phyloP scores from a whole-genome alignment of 1,284 basidiomycete species.

The Ustilago xerochloae region DNA sequence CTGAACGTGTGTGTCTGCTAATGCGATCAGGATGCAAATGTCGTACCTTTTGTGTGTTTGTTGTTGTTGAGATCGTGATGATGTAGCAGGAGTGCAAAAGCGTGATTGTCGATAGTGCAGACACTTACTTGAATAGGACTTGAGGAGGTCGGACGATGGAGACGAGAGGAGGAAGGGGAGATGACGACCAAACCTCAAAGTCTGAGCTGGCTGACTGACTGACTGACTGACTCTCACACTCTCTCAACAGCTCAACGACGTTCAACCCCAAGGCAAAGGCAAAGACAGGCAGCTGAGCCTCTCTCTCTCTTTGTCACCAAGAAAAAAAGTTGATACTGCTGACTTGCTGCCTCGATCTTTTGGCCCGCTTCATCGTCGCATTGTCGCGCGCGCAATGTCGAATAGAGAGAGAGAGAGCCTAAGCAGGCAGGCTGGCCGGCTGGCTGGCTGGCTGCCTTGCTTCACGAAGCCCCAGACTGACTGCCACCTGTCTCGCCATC shows the following conservation, averaged over 20 bases:
- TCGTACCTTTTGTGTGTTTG: conserved; percentile 8
- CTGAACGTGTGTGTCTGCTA: not conserved
- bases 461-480: not conserved
- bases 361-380: not conserved
- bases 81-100: conserved; percentile 24
- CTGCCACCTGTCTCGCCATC: conserved; percentile 1
- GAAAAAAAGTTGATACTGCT: not conserved
- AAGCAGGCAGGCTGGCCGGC: not conserved
- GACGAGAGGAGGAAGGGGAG: conserved; percentile 42
- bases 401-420: not conserved
- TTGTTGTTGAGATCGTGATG: not conserved
- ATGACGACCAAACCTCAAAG: conserved; percentile 43
- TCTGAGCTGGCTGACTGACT: conserved; percentile 24
- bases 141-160: conserved; percentile 47
- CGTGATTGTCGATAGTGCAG: conserved; percentile 5
- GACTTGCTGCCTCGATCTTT: conserved; percentile 5
- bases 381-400: not conserved
- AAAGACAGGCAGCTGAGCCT: conserved; percentile 6
- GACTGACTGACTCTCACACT: not conserved
- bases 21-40: not conserved
- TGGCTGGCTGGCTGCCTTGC: not conserved
- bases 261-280: not conserved
- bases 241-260: too few relatives aligned
- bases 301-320: not conserved
- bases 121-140: conserved; percentile 48